Evolutionary conservation across 2,329 filamentous ascomycete species (phyloP).

Genomic region (Metarhizium anisopliae): DNA sequence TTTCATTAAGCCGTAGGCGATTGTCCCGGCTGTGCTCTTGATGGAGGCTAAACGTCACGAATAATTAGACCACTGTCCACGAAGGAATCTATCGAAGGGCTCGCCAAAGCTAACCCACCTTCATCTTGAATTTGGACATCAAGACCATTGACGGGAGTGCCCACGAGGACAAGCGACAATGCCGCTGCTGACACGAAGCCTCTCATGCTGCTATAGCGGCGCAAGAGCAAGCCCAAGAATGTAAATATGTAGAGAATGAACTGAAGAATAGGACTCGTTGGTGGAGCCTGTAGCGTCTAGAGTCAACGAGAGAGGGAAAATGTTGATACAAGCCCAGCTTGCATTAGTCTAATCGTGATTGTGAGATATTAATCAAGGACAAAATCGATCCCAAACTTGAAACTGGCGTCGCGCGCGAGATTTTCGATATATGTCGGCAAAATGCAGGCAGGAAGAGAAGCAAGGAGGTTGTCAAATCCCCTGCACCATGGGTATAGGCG

Average conservation of each 20-base stretch:
- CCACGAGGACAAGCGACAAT: slow-evolving; percentile 9
- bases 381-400: neutral
- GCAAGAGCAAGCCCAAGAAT: neutral
- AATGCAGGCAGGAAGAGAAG: neutral
- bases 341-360: neutral
- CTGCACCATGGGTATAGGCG: neutral
- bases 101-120: slow-evolving; percentile 13
- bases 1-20: slow-evolving; percentile 37
- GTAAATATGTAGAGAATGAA: neutral
- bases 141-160: slow-evolving; percentile 14
- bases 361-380: neutral
- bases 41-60: slow-evolving; percentile 32
- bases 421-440: neutral
- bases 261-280: neutral
- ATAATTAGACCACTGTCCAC: neutral
- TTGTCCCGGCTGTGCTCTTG: slow-evolving; percentile 36
- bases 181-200: neutral
- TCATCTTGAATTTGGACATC: slow-evolving; percentile 23
- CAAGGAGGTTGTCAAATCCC: neutral
- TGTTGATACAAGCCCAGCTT: neutral
- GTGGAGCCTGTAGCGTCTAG: neutral
- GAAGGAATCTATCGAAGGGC: neutral
- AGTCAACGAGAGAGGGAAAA: neutral
- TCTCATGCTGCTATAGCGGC: slow-evolving; percentile 1
- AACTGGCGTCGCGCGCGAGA: neutral